Evolutionary conservation across 305 asterid genomes (phyloP), one percentile per base, ranked within the genome.

Genomic region (Plantago coronopus): DNA sequence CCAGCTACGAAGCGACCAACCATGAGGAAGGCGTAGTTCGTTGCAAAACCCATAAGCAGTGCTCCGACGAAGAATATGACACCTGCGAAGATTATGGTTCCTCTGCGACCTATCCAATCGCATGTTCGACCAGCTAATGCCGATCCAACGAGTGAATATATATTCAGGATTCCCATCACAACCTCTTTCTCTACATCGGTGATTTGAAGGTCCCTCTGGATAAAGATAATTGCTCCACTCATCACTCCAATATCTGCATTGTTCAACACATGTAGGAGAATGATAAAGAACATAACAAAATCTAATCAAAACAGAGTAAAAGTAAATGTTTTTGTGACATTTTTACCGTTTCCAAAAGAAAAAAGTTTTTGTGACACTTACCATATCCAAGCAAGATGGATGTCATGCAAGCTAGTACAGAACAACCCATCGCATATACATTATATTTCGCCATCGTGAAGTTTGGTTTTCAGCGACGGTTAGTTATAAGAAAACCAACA

Each of bases 211-310:
- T 53, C 58, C n/a, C 31, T 37, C 42, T 53, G 19, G 13, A 53
- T 53, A 23, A 17, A 53, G 9, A 53, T 31, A 22, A 37, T 53
- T 23, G 58, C 58, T 53, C 58, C 58, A 53, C 58, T 53, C 58
- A 53, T 53, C 9, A 53, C 58, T 17, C 58, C 58, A 4, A 37
- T 53, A 53, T 53, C 58, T 53, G 58, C n/a, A n/a, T n/a, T n/a
- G n/a, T n/a, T n/a, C n/a, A n/a, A n/a, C n/a, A n/a, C n/a, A n/a
- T n/a, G n/a, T n/a, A n/a, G n/a, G n/a, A n/a, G n/a, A n/a, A n/a
- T n/a, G n/a, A n/a, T n/a, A n/a, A n/a, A n/a, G n/a, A n/a, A n/a
- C n/a, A n/a, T n/a, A n/a, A n/a, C n/a, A n/a, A n/a, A n/a, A n/a
- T n/a, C n/a, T n/a, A n/a, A n/a, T n/a, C n/a, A n/a, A n/a, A n/a